Conservation (phyloP, 2,329 filamentous ascomycete species). For the Alternaria dauci region DNA sequence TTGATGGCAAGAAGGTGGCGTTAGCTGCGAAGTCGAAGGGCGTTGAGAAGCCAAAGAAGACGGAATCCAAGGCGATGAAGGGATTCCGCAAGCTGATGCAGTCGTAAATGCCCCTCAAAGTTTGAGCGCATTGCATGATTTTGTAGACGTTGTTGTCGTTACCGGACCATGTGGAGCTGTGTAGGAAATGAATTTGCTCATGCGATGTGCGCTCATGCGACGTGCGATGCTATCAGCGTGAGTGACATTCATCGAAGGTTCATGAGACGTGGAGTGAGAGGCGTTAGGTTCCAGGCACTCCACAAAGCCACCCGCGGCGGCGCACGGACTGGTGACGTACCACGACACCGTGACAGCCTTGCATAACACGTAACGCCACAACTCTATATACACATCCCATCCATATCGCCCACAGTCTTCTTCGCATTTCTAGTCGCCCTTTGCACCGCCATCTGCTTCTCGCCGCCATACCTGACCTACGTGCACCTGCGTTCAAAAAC, state of each 20-base stretch:
- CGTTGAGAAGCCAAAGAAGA: no score
- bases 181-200: background rate
- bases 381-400: background rate
- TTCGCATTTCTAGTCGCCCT: no score
- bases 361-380: background rate
- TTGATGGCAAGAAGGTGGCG: no score
- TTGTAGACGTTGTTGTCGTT: background rate
- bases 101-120: no score
- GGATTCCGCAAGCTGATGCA: no score
- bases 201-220: background rate
- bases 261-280: background rate
- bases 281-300: conserved; percentile 8
- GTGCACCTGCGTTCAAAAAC: background rate
- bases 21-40: no score
- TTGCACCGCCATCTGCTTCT: background rate
- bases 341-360: conserved; percentile 3
- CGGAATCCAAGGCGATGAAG: no score
- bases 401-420: fast-evolving
- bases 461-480: background rate
- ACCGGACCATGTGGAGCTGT: background rate
- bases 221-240: background rate
- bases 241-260: background rate
- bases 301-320: conserved; percentile 9
- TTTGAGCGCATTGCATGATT: no score
- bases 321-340: conserved; percentile 13